A percentile compares a stretch with the other conserved stretches of the same genome.
Evolutionary conservation across 371 early-diverging fungal genomes (phyloP).

Genomic region (Conidiobolus incongruus): DNA sequence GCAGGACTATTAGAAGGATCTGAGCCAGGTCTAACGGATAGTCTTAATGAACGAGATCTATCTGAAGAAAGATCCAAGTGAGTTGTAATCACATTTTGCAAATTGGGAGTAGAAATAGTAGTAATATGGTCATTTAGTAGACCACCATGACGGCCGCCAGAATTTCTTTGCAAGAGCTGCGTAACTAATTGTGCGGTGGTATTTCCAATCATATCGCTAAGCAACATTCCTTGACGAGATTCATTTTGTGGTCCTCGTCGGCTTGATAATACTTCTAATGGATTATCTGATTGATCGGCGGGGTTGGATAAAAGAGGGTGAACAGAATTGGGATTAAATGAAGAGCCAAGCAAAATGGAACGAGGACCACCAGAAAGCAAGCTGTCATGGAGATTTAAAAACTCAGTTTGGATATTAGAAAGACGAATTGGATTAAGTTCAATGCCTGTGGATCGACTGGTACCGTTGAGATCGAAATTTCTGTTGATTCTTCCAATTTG

Average conservation of each 20-base stretch:
- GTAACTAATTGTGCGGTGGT: slow-evolving; percentile 40
- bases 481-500: no score
- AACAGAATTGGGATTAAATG: background rate
- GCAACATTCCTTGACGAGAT: slow-evolving; percentile 16
- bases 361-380: background rate
- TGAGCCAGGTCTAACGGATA: slow-evolving; percentile 3
- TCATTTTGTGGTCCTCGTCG: background rate
- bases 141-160: slow-evolving; percentile 13
- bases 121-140: slow-evolving; percentile 27
- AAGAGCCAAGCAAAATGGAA: background rate
- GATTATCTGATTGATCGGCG: background rate
- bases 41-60: slow-evolving; percentile 12
- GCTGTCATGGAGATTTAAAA: no score
- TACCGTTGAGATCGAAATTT: no score
- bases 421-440: no score
- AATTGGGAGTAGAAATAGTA: slow-evolving; percentile 16
- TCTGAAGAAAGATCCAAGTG: slow-evolving; percentile 14
- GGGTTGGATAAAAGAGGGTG: background rate
- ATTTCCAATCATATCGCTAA: slow-evolving; percentile 45
- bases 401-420: no score
- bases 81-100: slow-evolving; percentile 8
- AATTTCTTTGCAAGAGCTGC: slow-evolving; percentile 25
- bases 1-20: slow-evolving; percentile 1
- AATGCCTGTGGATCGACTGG: no score
- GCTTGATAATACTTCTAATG: background rate